A percentile compares a stretch with the other conserved stretches of the same genome.
These are phyloP conservation scores for Epicoccum nigrum DNA, from an alignment of 2,329 filamentous ascomycete species.

Conservation along the genomic window DNA sequence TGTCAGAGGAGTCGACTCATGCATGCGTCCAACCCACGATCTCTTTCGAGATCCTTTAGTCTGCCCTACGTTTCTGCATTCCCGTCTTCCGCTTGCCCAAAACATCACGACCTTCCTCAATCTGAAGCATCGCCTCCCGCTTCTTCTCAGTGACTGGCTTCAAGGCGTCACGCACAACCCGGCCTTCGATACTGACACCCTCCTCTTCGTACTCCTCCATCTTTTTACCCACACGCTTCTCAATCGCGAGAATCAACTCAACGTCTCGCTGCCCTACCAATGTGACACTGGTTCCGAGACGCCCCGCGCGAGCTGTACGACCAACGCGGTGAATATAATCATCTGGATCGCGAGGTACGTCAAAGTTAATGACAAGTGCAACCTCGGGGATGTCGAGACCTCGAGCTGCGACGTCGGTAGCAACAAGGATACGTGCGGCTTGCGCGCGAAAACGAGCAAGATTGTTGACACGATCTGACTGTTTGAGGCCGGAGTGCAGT, in stretches of 20 bases:
- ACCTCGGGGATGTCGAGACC: slow-evolving; percentile 96
- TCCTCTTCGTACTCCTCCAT: slow-evolving; percentile 88
- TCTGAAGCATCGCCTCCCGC: slow-evolving; percentile 85
- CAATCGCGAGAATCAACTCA: slow-evolving; percentile 86
- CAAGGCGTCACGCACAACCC: slow-evolving; percentile 82
- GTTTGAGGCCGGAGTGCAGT: slow-evolving; percentile 84
- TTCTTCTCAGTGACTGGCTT: slow-evolving; percentile 96
- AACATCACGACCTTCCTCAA: slow-evolving; percentile 91
- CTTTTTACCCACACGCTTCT: slow-evolving; percentile 76
- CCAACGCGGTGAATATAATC: slow-evolving; percentile 98
- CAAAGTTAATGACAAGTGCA: slow-evolving; percentile 89
- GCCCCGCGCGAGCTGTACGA: slow-evolving; percentile 90
- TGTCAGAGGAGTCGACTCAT: neutral
- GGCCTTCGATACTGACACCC: slow-evolving; percentile 89
- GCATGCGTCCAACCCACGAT: too few species aligned
- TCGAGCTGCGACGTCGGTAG: slow-evolving; percentile 91
- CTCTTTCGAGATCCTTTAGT: neutral
- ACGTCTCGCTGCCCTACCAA: slow-evolving; percentile 94
- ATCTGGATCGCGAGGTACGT: slow-evolving; percentile 92
- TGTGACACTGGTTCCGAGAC: slow-evolving; percentile 80
- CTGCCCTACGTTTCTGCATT: slow-evolving; percentile 39
- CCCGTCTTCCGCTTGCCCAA: slow-evolving; percentile 73
- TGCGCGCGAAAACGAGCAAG: slow-evolving; percentile 88
- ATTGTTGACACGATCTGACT: slow-evolving; percentile 84
- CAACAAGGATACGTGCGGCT: slow-evolving; percentile 87